Conservation (phyloP, 139 green algal species). For the Bryopsis sp. region DNA sequence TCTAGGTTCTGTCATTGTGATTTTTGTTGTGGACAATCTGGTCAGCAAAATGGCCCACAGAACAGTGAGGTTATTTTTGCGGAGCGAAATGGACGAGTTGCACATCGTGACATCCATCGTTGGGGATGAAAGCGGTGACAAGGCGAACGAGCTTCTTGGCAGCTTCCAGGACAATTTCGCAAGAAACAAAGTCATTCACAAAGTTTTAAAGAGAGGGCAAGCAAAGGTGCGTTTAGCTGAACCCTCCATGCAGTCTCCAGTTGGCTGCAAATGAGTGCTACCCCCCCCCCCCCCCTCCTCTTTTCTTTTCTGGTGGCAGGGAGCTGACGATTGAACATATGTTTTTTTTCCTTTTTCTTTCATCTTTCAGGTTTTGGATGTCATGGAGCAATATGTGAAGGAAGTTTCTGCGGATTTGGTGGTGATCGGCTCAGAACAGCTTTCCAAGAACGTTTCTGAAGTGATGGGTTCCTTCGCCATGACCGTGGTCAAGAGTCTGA, state of each 20-base stretch:
- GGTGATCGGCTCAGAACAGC: constrained; percentile 11
- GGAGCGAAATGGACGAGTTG: not conserved
- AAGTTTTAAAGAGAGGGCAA: constrained; percentile 1
- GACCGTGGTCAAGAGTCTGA: constrained; percentile 11
- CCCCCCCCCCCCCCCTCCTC: no score
- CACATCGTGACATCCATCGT: constrained; percentile 15
- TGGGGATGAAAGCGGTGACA: not conserved
- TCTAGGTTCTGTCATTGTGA: not conserved
- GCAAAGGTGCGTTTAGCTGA: not conserved
- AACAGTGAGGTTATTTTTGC: constrained; percentile 2
- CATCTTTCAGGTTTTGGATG: constrained; percentile 4
- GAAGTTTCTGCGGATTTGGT: not conserved
- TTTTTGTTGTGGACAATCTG: constrained; percentile 18
- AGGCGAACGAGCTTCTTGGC: not conserved
- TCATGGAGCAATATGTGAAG: constrained; percentile 12
- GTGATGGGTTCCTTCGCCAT: constrained; percentile 17
- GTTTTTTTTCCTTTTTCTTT: not conserved
- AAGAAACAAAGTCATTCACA: not conserved
- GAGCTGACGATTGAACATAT: no score
- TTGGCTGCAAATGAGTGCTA: not conserved
- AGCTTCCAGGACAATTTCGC: not conserved
- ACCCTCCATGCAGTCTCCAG: not conserved
- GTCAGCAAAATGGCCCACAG: not conserved
- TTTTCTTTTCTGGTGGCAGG: no score
- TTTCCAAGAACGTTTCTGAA: constrained; percentile 14